Conservation (phyloP, 495 filamentous ascomycete species). For the Glutinoglossum americanum region DNA sequence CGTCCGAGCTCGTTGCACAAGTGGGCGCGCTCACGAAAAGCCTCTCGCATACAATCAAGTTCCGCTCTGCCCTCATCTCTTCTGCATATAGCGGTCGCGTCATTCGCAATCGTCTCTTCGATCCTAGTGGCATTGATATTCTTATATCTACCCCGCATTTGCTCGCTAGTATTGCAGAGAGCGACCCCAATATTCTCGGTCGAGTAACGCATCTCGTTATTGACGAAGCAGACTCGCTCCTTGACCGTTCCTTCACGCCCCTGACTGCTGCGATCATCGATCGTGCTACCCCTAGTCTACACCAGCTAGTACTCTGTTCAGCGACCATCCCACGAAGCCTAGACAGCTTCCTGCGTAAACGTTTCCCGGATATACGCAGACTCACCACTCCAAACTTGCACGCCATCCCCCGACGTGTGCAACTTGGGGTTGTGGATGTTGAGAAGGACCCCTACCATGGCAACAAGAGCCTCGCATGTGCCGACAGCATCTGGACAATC, state of each 20-base stretch:
- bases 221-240: slow-evolving; percentile 87
- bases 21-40: slow-evolving; percentile 58
- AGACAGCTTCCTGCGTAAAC: slow-evolving; percentile 56
- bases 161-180: slow-evolving; percentile 61
- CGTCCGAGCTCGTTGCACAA: slow-evolving; percentile 80
- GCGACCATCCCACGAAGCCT: slow-evolving; percentile 84
- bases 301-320: slow-evolving; percentile 85
- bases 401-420: slow-evolving; percentile 82
- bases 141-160: slow-evolving; percentile 77
- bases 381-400: slow-evolving; percentile 89
- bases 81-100: slow-evolving; percentile 48
- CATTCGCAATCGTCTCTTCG: slow-evolving; percentile 74
- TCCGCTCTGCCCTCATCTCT: slow-evolving; percentile 60
- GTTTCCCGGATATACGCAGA: slow-evolving; percentile 61
- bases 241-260: slow-evolving; percentile 77
- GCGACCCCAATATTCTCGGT: slow-evolving; percentile 70
- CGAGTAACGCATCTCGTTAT: slow-evolving; percentile 71
- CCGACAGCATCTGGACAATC: slow-evolving; percentile 83
- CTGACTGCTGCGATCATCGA: slow-evolving; percentile 65
- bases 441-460: slow-evolving; percentile 74
- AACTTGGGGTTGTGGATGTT: slow-evolving; percentile 81
- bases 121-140: slow-evolving; percentile 61
- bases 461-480: slow-evolving; percentile 78
- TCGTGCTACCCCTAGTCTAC: slow-evolving; percentile 49
- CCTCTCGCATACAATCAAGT: slow-evolving; percentile 64